A percentile compares a stretch with the other conserved stretches of the same genome.
Conservation (phyloP, 1,284 basidiomycete genomes). For the Rhodotorula sp. region DNA sequence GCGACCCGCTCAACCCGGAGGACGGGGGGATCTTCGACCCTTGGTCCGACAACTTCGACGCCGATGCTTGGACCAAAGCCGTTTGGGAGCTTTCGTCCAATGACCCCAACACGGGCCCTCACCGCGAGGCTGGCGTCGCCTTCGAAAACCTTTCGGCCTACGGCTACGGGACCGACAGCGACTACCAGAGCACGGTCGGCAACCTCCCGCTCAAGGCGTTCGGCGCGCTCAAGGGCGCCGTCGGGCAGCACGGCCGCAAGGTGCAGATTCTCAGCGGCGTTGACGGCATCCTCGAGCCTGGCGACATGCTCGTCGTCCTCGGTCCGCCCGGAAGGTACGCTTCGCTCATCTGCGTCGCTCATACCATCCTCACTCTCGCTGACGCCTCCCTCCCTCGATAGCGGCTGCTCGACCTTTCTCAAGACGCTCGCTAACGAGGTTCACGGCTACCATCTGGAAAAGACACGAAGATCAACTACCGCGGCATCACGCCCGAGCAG, state of each 20-base stretch:
- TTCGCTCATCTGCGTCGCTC: neutral
- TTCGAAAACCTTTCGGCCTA: conserved; percentile 56
- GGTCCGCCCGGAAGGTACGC: conserved; percentile 63
- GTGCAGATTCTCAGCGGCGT: conserved; percentile 58
- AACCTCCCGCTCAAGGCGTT: conserved; percentile 53
- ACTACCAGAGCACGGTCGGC: conserved; percentile 57
- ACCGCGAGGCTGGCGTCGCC: conserved; percentile 54
- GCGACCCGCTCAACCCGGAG: conserved; percentile 39
- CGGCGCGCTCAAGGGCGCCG: conserved; percentile 48
- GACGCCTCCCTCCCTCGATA: conserved; percentile 19
- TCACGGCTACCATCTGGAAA: conserved; percentile 55
- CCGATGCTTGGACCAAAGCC: conserved; percentile 52
- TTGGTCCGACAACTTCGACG: conserved; percentile 52
- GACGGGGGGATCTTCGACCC: conserved; percentile 51
- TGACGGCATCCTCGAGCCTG: conserved; percentile 59
- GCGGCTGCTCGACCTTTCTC: conserved; percentile 63
- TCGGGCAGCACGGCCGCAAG: conserved; percentile 50
- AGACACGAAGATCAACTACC: conserved; percentile 51
- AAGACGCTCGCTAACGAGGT: conserved; percentile 60
- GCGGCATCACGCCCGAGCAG: conserved; percentile 51
- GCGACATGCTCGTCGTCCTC: conserved; percentile 60
- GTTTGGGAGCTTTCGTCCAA: conserved; percentile 47
- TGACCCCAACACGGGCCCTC: conserved; percentile 48
- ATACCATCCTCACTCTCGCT: neutral
- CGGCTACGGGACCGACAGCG: conserved; percentile 55